Evolutionary conservation across 2,329 filamentous ascomycete genomes (phyloP).

Genomic region (Herpotrichia juniperi): DNA sequence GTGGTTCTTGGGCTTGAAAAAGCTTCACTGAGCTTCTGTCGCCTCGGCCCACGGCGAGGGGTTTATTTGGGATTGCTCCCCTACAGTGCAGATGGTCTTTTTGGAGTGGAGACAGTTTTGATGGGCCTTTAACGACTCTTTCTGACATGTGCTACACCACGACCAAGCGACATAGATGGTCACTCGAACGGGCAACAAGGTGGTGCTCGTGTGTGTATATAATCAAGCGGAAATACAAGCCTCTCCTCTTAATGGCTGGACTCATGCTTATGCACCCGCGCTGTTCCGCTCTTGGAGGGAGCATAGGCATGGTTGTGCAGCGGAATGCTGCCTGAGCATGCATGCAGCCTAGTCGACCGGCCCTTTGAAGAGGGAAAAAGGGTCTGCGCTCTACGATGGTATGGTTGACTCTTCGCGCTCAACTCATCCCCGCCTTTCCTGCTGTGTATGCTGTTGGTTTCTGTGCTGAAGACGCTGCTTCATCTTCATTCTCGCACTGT

Average conservation of each 20-base stretch:
- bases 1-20: not conserved
- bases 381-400: not conserved
- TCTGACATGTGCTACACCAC: too few species aligned
- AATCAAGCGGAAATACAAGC: not conserved
- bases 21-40: constrained; percentile 9
- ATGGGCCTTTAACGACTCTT: too few species aligned
- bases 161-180: too few species aligned
- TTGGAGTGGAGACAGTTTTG: too few species aligned
- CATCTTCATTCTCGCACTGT: not conserved
- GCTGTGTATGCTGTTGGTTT: not conserved
- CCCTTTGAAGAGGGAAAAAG: not conserved
- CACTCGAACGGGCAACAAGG: too few species aligned
- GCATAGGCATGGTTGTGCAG: not conserved
- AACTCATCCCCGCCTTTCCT: not conserved
- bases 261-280: not conserved
- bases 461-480: not conserved
- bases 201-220: too few species aligned
- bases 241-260: not conserved
- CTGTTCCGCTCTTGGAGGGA: not conserved
- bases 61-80: not conserved
- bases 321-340: not conserved
- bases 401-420: not conserved
- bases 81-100: too few species aligned
- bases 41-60: too few species aligned
- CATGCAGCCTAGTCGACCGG: not conserved